A percentile compares a stretch with the other conserved stretches of the same genome.
These are phyloP conservation scores for Ceratonia siliqua DNA, from an alignment of 306 rosid genomes.

Conservation along the genomic window DNA sequence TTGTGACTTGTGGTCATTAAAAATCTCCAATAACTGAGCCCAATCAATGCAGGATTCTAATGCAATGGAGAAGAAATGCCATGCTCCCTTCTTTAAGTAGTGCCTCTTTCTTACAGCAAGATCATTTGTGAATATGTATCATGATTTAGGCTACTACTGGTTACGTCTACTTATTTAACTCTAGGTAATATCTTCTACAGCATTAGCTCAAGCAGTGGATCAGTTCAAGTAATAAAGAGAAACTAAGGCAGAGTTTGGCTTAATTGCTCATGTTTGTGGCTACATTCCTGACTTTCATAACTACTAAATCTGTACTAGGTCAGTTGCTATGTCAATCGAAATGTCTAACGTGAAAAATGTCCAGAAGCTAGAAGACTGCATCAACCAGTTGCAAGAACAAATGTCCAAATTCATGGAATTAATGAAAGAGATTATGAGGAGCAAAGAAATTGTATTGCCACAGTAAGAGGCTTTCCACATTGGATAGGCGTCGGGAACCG, in stretches of 20 bases:
- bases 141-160: slow-evolving; percentile 60
- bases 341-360: too few relatives aligned
- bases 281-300: slow-evolving; percentile 53
- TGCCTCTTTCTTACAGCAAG: slow-evolving; percentile 49
- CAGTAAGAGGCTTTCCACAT: too few relatives aligned
- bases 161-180: slow-evolving; percentile 41
- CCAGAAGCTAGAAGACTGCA: too few relatives aligned
- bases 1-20: background rate
- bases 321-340: too few relatives aligned
- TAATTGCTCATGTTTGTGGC: slow-evolving; percentile 36
- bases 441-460: too few relatives aligned
- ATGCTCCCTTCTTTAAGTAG: slow-evolving; percentile 46
- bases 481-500: too few relatives aligned
- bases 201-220: slow-evolving; percentile 11
- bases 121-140: slow-evolving; percentile 53
- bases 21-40: background rate
- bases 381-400: too few relatives aligned
- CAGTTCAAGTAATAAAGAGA: slow-evolving; percentile 9
- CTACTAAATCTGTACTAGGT: too few relatives aligned
- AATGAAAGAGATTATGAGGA: too few relatives aligned
- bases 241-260: background rate
- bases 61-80: slow-evolving; percentile 32
- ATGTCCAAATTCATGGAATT: too few relatives aligned
- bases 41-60: slow-evolving; percentile 16
- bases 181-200: slow-evolving; percentile 43